Percentiles rank a stretch among this genome's conserved stretches.
phyloP scores from a whole-genome alignment of 2,329 filamentous ascomycete genomes.

The Ophiocordyceps camponoti-rufipedis region DNA sequence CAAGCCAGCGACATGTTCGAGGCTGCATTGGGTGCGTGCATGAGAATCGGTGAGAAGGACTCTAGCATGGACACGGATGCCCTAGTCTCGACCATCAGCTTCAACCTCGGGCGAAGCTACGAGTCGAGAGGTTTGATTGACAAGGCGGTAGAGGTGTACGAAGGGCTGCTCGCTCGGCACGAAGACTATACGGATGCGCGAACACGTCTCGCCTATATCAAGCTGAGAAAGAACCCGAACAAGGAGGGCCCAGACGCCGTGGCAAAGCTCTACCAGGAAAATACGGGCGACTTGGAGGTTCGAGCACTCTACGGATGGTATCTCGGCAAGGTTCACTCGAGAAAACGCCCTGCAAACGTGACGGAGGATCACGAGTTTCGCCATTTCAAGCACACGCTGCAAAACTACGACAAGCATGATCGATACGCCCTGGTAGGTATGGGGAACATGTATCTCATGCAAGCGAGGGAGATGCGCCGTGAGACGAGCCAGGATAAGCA shows the following conservation, averaged over 20 bases:
- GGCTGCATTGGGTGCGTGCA: slow-evolving; percentile 73
- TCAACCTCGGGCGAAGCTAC: slow-evolving; percentile 86
- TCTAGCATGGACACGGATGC: slow-evolving; percentile 71
- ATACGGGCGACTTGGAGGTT: slow-evolving; percentile 75
- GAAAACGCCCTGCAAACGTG: slow-evolving; percentile 65
- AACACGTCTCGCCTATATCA: slow-evolving; percentile 77
- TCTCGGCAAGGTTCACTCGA: slow-evolving; percentile 59
- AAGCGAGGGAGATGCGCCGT: slow-evolving; percentile 85
- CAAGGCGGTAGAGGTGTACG: slow-evolving; percentile 76
- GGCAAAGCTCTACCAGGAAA: slow-evolving; percentile 67
- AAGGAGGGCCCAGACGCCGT: slow-evolving; percentile 79
- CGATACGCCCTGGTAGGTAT: slow-evolving; percentile 92
- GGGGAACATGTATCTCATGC: slow-evolving; percentile 79
- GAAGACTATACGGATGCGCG: slow-evolving; percentile 84
- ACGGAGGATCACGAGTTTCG: slow-evolving; percentile 81
- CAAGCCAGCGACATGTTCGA: slow-evolving; percentile 78
- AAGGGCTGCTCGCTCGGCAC: slow-evolving; percentile 69
- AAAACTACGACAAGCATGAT: slow-evolving; percentile 92
- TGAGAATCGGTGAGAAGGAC: slow-evolving; percentile 61
- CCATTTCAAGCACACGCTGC: slow-evolving; percentile 90
- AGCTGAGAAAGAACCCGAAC: slow-evolving; percentile 59
- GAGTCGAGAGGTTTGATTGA: slow-evolving; percentile 68
- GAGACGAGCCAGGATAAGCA: slow-evolving; percentile 81
- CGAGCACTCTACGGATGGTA: slow-evolving; percentile 93
- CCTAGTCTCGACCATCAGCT: slow-evolving; percentile 87